These are phyloP conservation scores for Starmerella cellae DNA, from an alignment of 805 yeast species.

Conservation along the genomic window DNA sequence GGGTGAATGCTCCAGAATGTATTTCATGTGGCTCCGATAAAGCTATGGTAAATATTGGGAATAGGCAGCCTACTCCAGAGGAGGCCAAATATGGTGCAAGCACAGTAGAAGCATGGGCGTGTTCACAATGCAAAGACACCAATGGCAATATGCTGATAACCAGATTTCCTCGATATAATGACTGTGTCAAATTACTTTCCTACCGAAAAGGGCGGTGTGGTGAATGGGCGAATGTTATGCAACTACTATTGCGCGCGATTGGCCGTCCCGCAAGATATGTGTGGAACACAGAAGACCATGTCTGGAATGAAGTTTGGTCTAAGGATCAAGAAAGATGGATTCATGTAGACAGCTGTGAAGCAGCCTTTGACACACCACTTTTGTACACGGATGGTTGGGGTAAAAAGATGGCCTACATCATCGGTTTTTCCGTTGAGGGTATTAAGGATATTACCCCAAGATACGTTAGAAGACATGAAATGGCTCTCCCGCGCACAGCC, in stretches of 20 bases:
- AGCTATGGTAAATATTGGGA: slow-evolving; percentile 32
- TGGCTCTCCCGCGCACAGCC: slow-evolving; percentile 36
- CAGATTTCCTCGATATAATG: slow-evolving; percentile 67
- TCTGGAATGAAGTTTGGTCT: slow-evolving; percentile 83
- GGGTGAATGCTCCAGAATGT: slow-evolving; percentile 69
- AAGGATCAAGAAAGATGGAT: slow-evolving; percentile 53
- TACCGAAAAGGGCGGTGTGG: slow-evolving; percentile 78
- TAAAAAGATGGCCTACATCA: slow-evolving; percentile 76
- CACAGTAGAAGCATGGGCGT: slow-evolving; percentile 50
- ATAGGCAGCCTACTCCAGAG: slow-evolving; percentile 32
- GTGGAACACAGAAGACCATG: slow-evolving; percentile 90
- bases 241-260: slow-evolving; percentile 53
- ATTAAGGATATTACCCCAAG: slow-evolving; percentile 55
- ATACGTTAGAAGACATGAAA: slow-evolving; percentile 39
- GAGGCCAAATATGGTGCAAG: slow-evolving; percentile 43
- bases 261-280: slow-evolving; percentile 55
- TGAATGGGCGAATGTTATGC: slow-evolving; percentile 84
- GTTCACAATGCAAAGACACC: slow-evolving; percentile 36
- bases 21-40: slow-evolving; percentile 34
- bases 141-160: slow-evolving; percentile 19
- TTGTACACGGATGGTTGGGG: slow-evolving; percentile 82
- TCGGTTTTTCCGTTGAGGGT: slow-evolving; percentile 52
- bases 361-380: slow-evolving; percentile 66
- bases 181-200: slow-evolving; percentile 46
- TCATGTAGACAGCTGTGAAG: slow-evolving; percentile 78